These are phyloP conservation scores for Hypoxylon rickii DNA, from an alignment of 495 filamentous ascomycete species.

Conservation along the genomic window DNA sequence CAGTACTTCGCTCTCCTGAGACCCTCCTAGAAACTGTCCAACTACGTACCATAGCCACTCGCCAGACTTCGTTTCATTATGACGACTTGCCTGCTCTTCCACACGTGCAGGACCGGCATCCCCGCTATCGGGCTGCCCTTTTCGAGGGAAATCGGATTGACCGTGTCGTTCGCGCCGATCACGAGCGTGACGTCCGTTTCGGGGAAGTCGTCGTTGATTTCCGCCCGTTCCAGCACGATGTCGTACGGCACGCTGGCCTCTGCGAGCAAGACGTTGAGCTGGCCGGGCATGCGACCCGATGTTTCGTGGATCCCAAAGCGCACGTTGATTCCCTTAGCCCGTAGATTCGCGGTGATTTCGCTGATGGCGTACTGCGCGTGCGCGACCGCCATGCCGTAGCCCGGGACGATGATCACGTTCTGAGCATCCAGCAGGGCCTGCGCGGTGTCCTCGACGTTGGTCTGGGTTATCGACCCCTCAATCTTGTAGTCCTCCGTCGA, in stretches of 20 bases:
- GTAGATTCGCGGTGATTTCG: conserved; percentile 72
- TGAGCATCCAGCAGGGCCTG: conserved; percentile 71
- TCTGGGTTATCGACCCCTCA: conserved; percentile 72
- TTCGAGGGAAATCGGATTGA: conserved; percentile 82
- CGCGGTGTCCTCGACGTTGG: conserved; percentile 74
- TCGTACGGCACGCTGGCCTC: conserved; percentile 84
- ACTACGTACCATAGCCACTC: conserved; percentile 71
- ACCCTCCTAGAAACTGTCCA: neutral
- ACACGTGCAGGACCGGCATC: conserved; percentile 84
- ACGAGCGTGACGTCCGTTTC: conserved; percentile 84
- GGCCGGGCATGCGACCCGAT: conserved; percentile 82
- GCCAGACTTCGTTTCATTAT: conserved; percentile 86
- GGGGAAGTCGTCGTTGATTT: conserved; percentile 85
- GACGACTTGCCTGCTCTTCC: conserved; percentile 87
- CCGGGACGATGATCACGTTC: conserved; percentile 80
- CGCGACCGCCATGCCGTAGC: conserved; percentile 86
- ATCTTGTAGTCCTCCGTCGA: conserved; percentile 67
- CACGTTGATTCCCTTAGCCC: conserved; percentile 70
- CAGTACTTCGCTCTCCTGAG: conserved; percentile 8
- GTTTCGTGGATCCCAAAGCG: conserved; percentile 88
- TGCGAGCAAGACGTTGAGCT: conserved; percentile 82
- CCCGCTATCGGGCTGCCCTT: conserved; percentile 78
- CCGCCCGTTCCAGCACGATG: conserved; percentile 86
- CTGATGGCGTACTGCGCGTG: conserved; percentile 85
- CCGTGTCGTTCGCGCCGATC: conserved; percentile 85